A percentile compares a stretch with the other conserved stretches of the same genome.
phyloP scores from a whole-genome alignment of 208 protist genomes.

The Leishmania gerbilli region DNA sequence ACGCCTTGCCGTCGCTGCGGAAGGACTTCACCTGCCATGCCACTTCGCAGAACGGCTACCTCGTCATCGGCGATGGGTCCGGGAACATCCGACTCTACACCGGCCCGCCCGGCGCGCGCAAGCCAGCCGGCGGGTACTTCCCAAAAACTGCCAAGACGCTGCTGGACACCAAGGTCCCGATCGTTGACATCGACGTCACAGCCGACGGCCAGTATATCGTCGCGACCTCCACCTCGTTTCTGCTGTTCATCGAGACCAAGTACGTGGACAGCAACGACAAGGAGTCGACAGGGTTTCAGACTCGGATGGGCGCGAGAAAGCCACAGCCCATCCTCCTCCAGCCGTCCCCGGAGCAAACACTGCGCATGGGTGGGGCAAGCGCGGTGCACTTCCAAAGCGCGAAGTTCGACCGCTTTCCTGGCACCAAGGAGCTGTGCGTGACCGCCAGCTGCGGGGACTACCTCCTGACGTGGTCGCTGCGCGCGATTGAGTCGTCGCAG shows the following conservation, averaged over 20 bases:
- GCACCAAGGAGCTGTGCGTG: slow-evolving; percentile 45
- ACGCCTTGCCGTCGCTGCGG: slow-evolving; percentile 31
- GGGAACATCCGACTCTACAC: slow-evolving; percentile 70
- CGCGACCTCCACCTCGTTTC: slow-evolving; percentile 39
- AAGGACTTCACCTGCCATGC: slow-evolving; percentile 63
- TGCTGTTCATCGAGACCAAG: slow-evolving; percentile 57
- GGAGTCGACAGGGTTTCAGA: slow-evolving; percentile 43
- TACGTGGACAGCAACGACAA: slow-evolving; percentile 35
- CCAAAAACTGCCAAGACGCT: slow-evolving; percentile 68
- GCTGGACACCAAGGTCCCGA: slow-evolving; percentile 51
- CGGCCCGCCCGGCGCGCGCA: slow-evolving; percentile 54
- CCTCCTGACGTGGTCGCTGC: slow-evolving; percentile 63
- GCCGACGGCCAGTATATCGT: slow-evolving; percentile 62
- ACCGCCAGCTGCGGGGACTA: slow-evolving; percentile 48
- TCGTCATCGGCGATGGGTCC: slow-evolving; percentile 55
- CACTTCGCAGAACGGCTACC: slow-evolving; percentile 51
- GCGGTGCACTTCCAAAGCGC: slow-evolving; percentile 45
- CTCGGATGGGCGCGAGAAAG: slow-evolving; percentile 61
- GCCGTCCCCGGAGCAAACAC: slow-evolving; percentile 43
- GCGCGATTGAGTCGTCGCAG: slow-evolving; percentile 35
- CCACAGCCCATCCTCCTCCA: slow-evolving; percentile 46
- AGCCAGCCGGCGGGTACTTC: slow-evolving; percentile 40
- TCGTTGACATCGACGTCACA: slow-evolving; percentile 61
- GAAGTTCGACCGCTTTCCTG: slow-evolving; percentile 46
- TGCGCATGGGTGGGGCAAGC: slow-evolving; percentile 42